Percentiles rank a stretch among this genome's conserved stretches.
phyloP scores from a whole-genome alignment of 1,284 basidiomycete species.

The Pseudozyma hubeiensis region DNA sequence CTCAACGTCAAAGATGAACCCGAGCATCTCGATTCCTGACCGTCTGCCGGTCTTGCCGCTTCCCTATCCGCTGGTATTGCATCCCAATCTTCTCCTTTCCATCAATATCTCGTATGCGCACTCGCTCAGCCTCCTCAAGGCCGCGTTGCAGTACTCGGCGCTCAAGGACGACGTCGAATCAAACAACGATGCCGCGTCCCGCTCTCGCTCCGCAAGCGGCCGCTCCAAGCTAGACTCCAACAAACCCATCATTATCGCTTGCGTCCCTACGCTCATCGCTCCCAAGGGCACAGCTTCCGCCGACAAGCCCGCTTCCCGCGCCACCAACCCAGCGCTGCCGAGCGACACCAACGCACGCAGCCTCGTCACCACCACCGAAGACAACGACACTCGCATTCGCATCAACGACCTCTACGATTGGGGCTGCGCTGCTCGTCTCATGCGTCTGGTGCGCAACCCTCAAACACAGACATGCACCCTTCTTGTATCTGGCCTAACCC shows the following conservation, averaged over 20 bases:
- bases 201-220: constrained; percentile 24
- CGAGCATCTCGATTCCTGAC: constrained; percentile 55
- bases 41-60: constrained; percentile 62
- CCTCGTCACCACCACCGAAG: constrained; percentile 31
- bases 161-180: constrained; percentile 34
- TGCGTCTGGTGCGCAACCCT: constrained; percentile 64
- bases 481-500: constrained; percentile 60
- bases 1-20: constrained; percentile 24
- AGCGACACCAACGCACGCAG: constrained; percentile 27
- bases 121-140: constrained; percentile 65
- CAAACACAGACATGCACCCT: constrained; percentile 63
- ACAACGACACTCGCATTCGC: constrained; percentile 43
- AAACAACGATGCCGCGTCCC: constrained; percentile 26
- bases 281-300: constrained; percentile 51
- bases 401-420: constrained; percentile 61
- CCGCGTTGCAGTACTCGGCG: constrained; percentile 58
- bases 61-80: constrained; percentile 65
- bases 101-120: constrained; percentile 64
- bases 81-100: constrained; percentile 65
- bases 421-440: constrained; percentile 64
- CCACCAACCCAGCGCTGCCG: constrained; percentile 45
- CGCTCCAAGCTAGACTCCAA: constrained; percentile 37
- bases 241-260: constrained; percentile 60
- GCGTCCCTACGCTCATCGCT: constrained; percentile 55
- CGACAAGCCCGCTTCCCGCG: constrained; percentile 36